Conservation (phyloP, 2,329 filamentous ascomycete species). For the Talaromyces sp. region DNA sequence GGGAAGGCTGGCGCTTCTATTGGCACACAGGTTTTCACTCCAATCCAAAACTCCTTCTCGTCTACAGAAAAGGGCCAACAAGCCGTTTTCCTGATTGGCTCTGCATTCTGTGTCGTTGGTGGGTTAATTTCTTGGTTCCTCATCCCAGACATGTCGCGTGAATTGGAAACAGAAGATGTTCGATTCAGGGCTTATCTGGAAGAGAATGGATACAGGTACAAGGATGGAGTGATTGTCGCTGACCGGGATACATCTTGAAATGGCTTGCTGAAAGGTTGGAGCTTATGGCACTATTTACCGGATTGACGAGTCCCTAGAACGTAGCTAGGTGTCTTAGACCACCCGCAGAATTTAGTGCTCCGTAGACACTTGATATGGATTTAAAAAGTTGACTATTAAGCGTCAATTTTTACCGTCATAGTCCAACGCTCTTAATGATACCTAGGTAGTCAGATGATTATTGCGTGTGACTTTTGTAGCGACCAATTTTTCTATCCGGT, state of each 20-base stretch:
- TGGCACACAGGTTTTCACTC: constrained; percentile 52
- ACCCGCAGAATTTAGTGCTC: not conserved
- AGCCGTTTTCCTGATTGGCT: constrained; percentile 51
- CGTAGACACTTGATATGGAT: not conserved
- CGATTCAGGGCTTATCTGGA: constrained; percentile 45
- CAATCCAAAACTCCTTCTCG: constrained; percentile 43
- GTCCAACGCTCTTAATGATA: not conserved
- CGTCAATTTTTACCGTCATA: not conserved
- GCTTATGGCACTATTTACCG: not conserved
- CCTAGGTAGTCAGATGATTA: not conserved
- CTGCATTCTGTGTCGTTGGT: constrained; percentile 49
- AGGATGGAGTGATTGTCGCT: constrained; percentile 1
- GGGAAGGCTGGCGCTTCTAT: constrained; percentile 53
- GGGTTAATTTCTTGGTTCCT: constrained; percentile 46
- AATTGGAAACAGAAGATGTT: constrained; percentile 45
- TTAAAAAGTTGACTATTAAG: not conserved
- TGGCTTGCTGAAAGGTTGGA: not conserved
- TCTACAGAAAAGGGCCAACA: constrained; percentile 47
- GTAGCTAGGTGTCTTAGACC: not conserved
- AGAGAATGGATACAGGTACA: constrained; percentile 38
- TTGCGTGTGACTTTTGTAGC: not conserved
- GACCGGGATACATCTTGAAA: not conserved
- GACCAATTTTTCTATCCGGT: too few species aligned
- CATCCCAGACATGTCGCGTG: constrained; percentile 43
- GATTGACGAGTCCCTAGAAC: not conserved